Evolutionary conservation across 768 basidiomycete genomes (phyloP), one percentile per base, ranked within the genome.

Genomic region (Leccinum truebloodii): DNA sequence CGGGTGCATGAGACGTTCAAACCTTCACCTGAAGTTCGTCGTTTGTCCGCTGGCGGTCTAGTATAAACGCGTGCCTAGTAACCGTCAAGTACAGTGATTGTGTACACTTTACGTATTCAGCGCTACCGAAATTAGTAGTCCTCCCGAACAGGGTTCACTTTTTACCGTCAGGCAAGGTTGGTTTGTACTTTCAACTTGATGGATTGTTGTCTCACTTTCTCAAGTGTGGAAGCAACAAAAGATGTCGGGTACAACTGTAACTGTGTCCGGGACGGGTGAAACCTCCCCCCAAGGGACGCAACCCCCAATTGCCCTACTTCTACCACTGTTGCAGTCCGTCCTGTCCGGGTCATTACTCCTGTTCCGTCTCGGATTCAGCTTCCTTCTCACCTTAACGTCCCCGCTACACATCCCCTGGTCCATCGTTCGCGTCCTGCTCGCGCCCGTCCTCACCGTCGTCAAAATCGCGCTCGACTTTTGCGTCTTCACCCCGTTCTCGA

Each of bases 401-500:
- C 73, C 72, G 9, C 26, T 73, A 53, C 59, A 53, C 55, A 52
- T 66, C 20, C 57, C 75, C 46, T 73, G 68, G 62, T 62, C 66
- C 20, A 61, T 73, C 12, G 18, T 73, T 2, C 46, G 66, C 6
- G 83, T 82, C 63, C 35, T 84, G 39, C 65, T 88, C 53, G 79
- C 81, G 3, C 87, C 87, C 1, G 53, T 82, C 53, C 67, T 77
- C 32, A 72, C 32, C 53, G 72, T 83, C 60, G 34, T 76, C 34
- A 68, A 81, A 13, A 67, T 85, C 26, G 20, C 78, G 7, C 59
- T 79, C 24, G 76, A 81, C 51, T 41, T 80, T 24, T 73, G 81
- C 57, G 44, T 88, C 3, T 70, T 75, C 62, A 73, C 77, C 22
- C 87, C 87, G 0, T 81, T 80, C 63, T 62, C 67, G 13, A 67